Conservation (phyloP, 805 yeast species). For the Yarrowia osloensis region DNA sequence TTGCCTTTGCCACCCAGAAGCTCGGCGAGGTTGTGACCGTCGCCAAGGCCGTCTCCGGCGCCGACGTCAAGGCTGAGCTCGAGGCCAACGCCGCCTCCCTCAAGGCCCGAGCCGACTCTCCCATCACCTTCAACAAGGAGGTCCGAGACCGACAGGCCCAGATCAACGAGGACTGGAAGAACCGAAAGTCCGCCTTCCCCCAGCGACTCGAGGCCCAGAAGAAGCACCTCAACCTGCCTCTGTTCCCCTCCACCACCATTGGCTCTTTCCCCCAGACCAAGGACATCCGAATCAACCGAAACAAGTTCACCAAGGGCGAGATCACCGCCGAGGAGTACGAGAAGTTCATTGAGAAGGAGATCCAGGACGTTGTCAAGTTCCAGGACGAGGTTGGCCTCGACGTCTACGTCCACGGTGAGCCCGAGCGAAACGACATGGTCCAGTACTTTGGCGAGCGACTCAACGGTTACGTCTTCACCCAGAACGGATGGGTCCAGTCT, state of each 20-base stretch:
- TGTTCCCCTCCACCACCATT: conserved; percentile 99
- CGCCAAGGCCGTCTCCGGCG: conserved; percentile 74
- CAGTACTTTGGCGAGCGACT: conserved; percentile 99
- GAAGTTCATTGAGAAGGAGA: conserved; percentile 94
- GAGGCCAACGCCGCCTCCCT: conserved; percentile 86
- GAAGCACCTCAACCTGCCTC: conserved; percentile 85
- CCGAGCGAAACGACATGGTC: conserved; percentile 99
- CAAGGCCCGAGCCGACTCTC: conserved; percentile 80
- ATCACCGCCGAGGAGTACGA: conserved; percentile 94
- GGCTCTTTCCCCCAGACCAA: conserved; percentile 99
- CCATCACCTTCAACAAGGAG: conserved; percentile 86
- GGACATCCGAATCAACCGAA: conserved; percentile 98
- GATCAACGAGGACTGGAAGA: conserved; percentile 61
- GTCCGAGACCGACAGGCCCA: conserved; percentile 85
- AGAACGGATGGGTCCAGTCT: conserved; percentile 99
- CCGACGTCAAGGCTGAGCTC: conserved; percentile 68
- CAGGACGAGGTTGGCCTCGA: conserved; percentile 99
- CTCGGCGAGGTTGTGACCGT: conserved; percentile 85
- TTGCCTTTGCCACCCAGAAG: conserved; percentile 98
- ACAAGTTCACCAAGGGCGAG: conserved; percentile 96
- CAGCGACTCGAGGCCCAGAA: conserved; percentile 86
- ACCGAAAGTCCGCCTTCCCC: conserved; percentile 86
- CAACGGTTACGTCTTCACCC: conserved; percentile 97
- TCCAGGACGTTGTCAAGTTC: conserved; percentile 93
- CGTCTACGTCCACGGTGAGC: conserved; percentile 99